Conservation (phyloP, 148 eudicot genomes). For the Amaranthus cruentus region DNA sequence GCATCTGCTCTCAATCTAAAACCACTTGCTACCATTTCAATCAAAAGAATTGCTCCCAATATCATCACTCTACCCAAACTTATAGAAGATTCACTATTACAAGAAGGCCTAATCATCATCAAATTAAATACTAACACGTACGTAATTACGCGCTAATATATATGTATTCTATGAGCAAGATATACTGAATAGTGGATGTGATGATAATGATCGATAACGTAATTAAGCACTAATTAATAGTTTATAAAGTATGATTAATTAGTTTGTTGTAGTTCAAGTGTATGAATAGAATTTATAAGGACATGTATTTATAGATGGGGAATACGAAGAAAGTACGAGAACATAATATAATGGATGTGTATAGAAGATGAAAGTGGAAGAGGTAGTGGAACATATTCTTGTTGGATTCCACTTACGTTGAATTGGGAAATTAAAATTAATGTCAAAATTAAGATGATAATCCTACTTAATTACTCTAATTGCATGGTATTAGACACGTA, state of each 20-base stretch:
- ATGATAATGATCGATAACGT: background rate
- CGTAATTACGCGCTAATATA: no score
- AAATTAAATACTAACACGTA: background rate
- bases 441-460: conserved; percentile 9
- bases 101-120: background rate
- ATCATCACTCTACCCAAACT: background rate
- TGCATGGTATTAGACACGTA: conserved; percentile 28
- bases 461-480: conserved; percentile 9
- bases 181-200: background rate
- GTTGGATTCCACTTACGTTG: conserved; percentile 18
- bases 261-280: background rate
- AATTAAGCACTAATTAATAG: no score
- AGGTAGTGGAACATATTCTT: conserved; percentile 19
- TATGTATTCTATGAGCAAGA: background rate
- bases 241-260: no score
- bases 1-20: conserved; percentile 24
- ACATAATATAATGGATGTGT: conserved; percentile 11
- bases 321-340: background rate
- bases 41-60: conserved; percentile 20
- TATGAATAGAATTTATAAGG: background rate
- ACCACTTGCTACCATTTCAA: conserved; percentile 25
- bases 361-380: conserved; percentile 14
- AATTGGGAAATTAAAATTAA: conserved; percentile 5
- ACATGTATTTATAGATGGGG: background rate
- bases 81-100: background rate